Conservation (phyloP, 2,329 filamentous ascomycete genomes). For the Phaeoacremonium minimum region DNA sequence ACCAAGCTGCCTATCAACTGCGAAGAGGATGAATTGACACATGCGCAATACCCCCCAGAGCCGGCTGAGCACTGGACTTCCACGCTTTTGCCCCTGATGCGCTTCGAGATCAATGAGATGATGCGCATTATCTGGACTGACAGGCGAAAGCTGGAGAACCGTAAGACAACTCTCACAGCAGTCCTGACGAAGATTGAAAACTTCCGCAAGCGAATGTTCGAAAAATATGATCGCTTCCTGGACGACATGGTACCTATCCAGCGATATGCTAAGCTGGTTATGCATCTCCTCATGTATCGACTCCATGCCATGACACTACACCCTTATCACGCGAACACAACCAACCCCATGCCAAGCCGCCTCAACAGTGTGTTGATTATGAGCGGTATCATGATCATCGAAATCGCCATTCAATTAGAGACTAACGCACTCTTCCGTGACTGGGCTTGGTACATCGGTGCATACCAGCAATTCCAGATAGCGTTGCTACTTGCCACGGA, state of each 20-base stretch:
- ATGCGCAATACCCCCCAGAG: conserved; percentile 31
- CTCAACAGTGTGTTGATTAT: conserved; percentile 60
- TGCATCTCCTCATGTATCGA: conserved; percentile 59
- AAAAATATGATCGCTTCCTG: conserved; percentile 62
- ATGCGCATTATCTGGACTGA: conserved; percentile 68
- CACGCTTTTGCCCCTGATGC: conserved; percentile 62
- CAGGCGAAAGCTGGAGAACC: conserved; percentile 57
- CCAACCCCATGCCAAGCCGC: conserved; percentile 52
- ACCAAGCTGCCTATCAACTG: conserved; percentile 69
- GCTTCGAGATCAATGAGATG: conserved; percentile 72
- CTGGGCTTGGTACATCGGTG: conserved; percentile 70
- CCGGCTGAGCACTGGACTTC: conserved; percentile 59
- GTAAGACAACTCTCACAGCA: conserved; percentile 56
- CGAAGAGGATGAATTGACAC: conserved; percentile 58
- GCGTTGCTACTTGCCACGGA: conserved; percentile 67
- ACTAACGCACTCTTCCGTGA: conserved; percentile 38
- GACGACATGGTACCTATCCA: conserved; percentile 57
- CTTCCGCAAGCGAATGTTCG: conserved; percentile 60
- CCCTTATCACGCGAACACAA: conserved; percentile 53
- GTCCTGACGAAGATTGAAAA: conserved; percentile 65
- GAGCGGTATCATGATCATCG: conserved; percentile 49
- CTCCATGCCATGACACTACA: conserved; percentile 66
- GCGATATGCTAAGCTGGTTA: conserved; percentile 57
- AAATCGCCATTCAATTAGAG: conserved; percentile 42
- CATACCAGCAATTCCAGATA: conserved; percentile 69